These are phyloP conservation scores for Margaritispora aquatica DNA, from an alignment of 495 filamentous ascomycete genomes.

Conservation along the genomic window DNA sequence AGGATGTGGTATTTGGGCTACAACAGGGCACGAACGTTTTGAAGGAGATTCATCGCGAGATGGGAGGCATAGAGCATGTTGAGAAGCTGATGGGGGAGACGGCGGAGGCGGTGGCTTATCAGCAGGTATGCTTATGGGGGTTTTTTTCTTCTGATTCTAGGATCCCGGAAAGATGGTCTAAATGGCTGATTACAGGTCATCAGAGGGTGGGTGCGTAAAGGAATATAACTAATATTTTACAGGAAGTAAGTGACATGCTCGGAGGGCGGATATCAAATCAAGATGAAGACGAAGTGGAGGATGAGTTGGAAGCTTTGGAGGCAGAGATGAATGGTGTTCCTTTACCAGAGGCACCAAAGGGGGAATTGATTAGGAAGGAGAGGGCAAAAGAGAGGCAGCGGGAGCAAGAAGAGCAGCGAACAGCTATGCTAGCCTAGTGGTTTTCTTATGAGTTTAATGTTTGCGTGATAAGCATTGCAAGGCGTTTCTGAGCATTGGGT, in stretches of 20 bases:
- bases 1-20: conserved; percentile 86
- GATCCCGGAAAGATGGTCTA: too few species aligned
- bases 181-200: too few species aligned
- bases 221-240: conserved; percentile 2
- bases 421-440: conserved; percentile 40
- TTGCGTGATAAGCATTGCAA: conserved; percentile 12
- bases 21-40: conserved; percentile 88
- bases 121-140: conserved; percentile 58
- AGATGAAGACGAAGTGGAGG: conserved; percentile 96
- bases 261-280: conserved; percentile 78
- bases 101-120: conserved; percentile 82
- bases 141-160: conserved; percentile 2
- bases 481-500: conserved; percentile 13
- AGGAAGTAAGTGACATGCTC: conserved; percentile 90
- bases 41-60: conserved; percentile 86
- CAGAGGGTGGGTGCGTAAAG: too few species aligned
- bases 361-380: conserved; percentile 31
- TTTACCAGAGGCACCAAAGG: conserved; percentile 41
- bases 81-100: conserved; percentile 91
- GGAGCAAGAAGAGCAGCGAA: conserved; percentile 29
- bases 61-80: conserved; percentile 89
- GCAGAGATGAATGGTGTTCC: conserved; percentile 49
- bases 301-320: conserved; percentile 79
- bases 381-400: conserved; percentile 33
- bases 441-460: not conserved